Base-by-base conservation (phyloP, 1,284 basidiomycete genomes). In the Serendipita sp. region DNA sequence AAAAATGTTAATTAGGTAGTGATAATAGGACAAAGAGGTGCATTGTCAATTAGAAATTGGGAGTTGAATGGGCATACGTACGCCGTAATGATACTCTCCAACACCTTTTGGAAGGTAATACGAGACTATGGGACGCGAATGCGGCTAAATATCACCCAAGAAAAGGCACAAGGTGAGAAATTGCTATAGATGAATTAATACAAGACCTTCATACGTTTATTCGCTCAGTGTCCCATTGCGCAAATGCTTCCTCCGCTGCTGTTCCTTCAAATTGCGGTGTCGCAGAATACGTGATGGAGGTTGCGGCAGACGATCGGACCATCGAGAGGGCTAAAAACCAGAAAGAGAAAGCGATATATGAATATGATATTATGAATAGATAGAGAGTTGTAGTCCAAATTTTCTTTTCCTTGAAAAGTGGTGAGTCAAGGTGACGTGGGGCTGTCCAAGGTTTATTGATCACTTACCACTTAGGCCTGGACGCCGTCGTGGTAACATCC, bases 41-140 rank as follows among this genome's bases (percentile, higher is more conserved):
- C 22, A 22, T 22, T 22, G 0, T 22, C 22, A 22, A 22, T 22
- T 53, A 12, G 29, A 38, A 34, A 3, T 17, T 12, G 35, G 12
- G 26, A 5, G 53, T 12, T 22, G 30, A 44, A 22, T 32, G 41
- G 61, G 41, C 42, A 3, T 15, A 74, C 83, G 64, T 75, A 93
- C 93, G 65, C 93, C 94, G 75, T 94, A 96, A 72, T 97, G 93
- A 73, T 93, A 92, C 68, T 92, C 87, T 1, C 96, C 96, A 2
- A 98, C 91, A 62, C 89, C 90, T 72, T 90, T 88, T 0, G 95
- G 91, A 69, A 89, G 93, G 75, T 96, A 99, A 74, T 98, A 99
- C 12, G 93, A 92, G 8, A 99, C 95, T 66, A 88, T 83, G 0
- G 91, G 87, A 30, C 85, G 79, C 38, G 89, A 93, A 75, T 95